phyloP scores from a whole-genome alignment of 371 early-diverging fungal genomes.

The Syncephalastrum racemosum region DNA sequence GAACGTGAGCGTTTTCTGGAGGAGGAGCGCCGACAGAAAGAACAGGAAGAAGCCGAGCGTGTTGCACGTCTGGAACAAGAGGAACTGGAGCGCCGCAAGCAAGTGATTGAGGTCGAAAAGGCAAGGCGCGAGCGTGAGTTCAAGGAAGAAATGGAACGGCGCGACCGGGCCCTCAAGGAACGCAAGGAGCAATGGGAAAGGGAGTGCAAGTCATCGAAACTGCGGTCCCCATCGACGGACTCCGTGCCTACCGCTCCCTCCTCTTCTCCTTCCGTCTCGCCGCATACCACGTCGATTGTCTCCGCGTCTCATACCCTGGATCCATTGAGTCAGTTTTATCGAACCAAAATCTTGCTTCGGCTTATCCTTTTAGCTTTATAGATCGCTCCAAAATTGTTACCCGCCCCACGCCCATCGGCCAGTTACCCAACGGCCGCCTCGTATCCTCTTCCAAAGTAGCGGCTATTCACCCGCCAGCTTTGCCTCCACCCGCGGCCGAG shows the following conservation, averaged over 20 bases:
- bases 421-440: constrained; percentile 7
- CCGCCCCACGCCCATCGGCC: constrained; percentile 9
- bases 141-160: constrained; percentile 21
- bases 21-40: constrained; percentile 52
- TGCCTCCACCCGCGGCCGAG: constrained; percentile 7
- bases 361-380: neutral
- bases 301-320: neutral
- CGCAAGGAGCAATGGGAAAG: constrained; percentile 26
- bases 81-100: constrained; percentile 32
- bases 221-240: constrained; percentile 16
- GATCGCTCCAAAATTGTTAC: too few relatives aligned
- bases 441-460: constrained; percentile 3
- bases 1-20: constrained; percentile 55
- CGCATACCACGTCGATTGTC: neutral
- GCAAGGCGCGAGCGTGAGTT: constrained; percentile 23
- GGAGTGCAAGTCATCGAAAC: constrained; percentile 6
- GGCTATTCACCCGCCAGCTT: constrained; percentile 6
- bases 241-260: constrained; percentile 12
- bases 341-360: too few relatives aligned
- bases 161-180: constrained; percentile 30
- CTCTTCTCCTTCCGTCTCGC: neutral
- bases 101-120: constrained; percentile 39
- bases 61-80: constrained; percentile 25
- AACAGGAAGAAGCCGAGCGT: constrained; percentile 29
- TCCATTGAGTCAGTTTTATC: too few relatives aligned